These are phyloP conservation scores for Scenedesmus sp. DNA, from an alignment of 163 green algal species.

Conservation along the genomic window DNA sequence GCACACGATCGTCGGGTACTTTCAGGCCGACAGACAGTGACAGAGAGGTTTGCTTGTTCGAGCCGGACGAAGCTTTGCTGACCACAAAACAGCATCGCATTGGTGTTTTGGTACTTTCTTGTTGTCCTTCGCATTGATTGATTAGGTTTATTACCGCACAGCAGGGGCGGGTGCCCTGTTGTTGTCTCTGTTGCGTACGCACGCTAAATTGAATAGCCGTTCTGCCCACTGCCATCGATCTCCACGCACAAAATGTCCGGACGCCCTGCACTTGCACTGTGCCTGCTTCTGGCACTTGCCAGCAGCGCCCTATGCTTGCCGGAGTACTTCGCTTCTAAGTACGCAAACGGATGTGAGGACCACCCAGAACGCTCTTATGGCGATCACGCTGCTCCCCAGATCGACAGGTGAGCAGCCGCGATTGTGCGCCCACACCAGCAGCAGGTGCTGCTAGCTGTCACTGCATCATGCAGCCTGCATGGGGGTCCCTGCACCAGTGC, in stretches of 20 bases:
- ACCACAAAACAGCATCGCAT: not conserved
- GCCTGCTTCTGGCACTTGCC: slow-evolving; percentile 14
- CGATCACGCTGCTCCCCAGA: not conserved
- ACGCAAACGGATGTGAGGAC: slow-evolving; percentile 11
- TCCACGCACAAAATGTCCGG: not conserved
- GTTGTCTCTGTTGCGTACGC: not conserved
- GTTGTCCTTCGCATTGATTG: not conserved
- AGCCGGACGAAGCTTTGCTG: not conserved
- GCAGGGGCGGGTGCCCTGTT: not conserved
- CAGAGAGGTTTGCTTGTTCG: not conserved
- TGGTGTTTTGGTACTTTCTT: not conserved
- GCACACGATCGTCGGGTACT: not conserved
- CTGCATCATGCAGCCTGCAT: not conserved
- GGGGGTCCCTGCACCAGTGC: not conserved
- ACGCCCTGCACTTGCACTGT: not conserved
- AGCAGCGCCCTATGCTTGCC: slow-evolving; percentile 9
- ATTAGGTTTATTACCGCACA: not conserved
- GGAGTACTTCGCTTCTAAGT: not conserved
- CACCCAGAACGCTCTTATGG: not conserved
- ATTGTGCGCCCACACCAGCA: not conserved
- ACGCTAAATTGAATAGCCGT: not conserved
- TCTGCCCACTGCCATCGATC: not conserved
- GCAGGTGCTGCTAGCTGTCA: not conserved
- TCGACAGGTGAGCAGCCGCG: not conserved
- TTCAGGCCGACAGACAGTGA: not conserved